Conservation (phyloP, 2,329 filamentous ascomycete species). For the Chrysoporthe cubensis region DNA sequence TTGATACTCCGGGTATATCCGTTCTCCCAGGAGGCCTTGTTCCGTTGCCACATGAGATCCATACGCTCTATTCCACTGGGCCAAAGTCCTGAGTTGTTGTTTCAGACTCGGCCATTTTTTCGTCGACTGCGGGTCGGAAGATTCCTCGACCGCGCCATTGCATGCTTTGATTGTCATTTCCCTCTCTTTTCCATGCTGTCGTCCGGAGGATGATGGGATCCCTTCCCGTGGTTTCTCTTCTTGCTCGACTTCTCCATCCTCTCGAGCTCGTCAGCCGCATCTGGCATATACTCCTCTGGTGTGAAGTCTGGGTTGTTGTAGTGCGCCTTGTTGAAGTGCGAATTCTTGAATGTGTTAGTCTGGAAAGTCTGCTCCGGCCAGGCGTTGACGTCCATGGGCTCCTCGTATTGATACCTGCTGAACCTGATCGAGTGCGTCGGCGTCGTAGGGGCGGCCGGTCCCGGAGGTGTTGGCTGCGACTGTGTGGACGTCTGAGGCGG, state of each 20-base stretch:
- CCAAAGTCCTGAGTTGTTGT: background rate
- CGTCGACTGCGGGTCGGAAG: constrained; percentile 1
- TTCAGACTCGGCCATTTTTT: background rate
- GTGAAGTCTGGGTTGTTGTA: constrained; percentile 68
- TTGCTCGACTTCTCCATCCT: background rate
- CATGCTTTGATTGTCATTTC: constrained; percentile 16
- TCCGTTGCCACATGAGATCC: background rate
- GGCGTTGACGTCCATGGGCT: constrained; percentile 36
- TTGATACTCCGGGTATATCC: background rate
- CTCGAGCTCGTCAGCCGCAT: constrained; percentile 32
- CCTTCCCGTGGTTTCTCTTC: constrained; percentile 25
- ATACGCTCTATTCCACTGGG: background rate
- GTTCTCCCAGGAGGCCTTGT: background rate
- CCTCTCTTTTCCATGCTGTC: constrained; percentile 8
- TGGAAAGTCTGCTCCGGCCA: constrained; percentile 52
- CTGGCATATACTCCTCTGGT: constrained; percentile 55
- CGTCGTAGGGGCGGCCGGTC: constrained; percentile 35
- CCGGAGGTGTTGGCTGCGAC: constrained; percentile 38
- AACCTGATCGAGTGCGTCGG: constrained; percentile 51
- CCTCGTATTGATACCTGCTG: constrained; percentile 56
- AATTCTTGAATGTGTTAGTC: constrained; percentile 67
- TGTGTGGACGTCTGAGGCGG: constrained; percentile 35
- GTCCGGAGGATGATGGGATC: constrained; percentile 15
- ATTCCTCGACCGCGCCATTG: background rate
- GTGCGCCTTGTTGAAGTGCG: constrained; percentile 68